Conservation (phyloP, 2,329 filamentous ascomycete species). For the Aspergillus brasiliensis region DNA sequence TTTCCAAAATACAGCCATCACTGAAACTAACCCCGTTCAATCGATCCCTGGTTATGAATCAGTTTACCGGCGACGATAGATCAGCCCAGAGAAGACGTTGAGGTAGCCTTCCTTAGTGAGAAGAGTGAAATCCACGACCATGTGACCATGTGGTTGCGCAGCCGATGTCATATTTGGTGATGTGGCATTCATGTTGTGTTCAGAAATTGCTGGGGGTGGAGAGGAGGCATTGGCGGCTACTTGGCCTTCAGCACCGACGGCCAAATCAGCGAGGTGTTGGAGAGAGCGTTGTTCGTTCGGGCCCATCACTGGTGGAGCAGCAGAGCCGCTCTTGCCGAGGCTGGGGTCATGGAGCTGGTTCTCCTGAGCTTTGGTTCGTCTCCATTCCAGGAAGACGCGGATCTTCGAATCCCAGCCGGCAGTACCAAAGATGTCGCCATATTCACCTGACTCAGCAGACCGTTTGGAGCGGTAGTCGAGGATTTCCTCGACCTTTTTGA, state of each 20-base stretch:
- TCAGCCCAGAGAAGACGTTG: slow-evolving; percentile 43
- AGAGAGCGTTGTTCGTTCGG: slow-evolving; percentile 48
- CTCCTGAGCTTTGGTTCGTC: slow-evolving; percentile 38
- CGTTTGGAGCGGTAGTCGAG: slow-evolving; percentile 48
- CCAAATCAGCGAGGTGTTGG: slow-evolving; percentile 47
- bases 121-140: slow-evolving; percentile 44
- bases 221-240: slow-evolving; percentile 32
- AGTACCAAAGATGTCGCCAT: slow-evolving; percentile 43
- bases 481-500: slow-evolving; percentile 56
- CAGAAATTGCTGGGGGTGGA: slow-evolving; percentile 31
- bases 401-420: slow-evolving; percentile 45
- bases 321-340: slow-evolving; percentile 19
- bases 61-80: slow-evolving; percentile 35
- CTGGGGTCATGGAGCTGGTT: slow-evolving; percentile 32
- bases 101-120: slow-evolving; percentile 46
- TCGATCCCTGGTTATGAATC: neutral
- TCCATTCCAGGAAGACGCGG: slow-evolving; percentile 42
- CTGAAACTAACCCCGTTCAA: neutral
- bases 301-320: slow-evolving; percentile 39
- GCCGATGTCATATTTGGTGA: slow-evolving; percentile 27
- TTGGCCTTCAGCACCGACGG: slow-evolving; percentile 46
- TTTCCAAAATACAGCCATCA: neutral
- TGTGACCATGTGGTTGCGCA: slow-evolving; percentile 31
- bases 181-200: slow-evolving; percentile 27
- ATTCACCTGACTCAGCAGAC: slow-evolving; percentile 33